Percentiles rank a stretch among this genome's conserved stretches.
phyloP scores from a whole-genome alignment of 257 asterid genomes.

The Jacaranda mimosifolia region DNA sequence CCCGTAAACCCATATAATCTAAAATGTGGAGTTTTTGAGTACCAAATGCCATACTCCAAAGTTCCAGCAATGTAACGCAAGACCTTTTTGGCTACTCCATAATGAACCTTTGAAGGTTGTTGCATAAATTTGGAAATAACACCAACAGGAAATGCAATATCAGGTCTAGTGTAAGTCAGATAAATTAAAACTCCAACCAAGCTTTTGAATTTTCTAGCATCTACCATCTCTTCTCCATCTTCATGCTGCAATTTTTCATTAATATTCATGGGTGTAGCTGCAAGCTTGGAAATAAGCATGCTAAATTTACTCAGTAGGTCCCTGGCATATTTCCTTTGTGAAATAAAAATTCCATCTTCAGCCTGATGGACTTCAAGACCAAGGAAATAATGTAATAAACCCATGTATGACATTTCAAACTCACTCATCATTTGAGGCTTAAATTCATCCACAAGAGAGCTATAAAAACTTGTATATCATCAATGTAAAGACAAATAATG shows the following conservation, averaged over 20 bases:
- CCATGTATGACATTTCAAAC: constrained; percentile 8
- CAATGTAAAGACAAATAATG: background rate
- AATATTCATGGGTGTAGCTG: no score
- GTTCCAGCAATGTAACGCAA: constrained; percentile 23
- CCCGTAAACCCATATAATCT: background rate
- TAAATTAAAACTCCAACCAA: constrained; percentile 4
- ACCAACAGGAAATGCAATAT: constrained; percentile 16
- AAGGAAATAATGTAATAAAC: constrained; percentile 5
- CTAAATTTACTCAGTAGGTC: background rate
- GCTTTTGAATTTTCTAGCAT: background rate
- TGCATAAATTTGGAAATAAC: constrained; percentile 6
- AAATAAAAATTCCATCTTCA: constrained; percentile 17
- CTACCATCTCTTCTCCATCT: no score
- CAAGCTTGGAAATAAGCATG: background rate
- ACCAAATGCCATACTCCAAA: constrained; percentile 11
- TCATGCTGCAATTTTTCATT: no score
- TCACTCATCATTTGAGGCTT: background rate
- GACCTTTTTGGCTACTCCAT: background rate
- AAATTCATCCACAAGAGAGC: background rate
- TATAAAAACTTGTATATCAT: background rate
- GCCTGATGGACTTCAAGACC: constrained; percentile 9
- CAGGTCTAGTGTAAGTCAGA: background rate
- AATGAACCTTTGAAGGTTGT: background rate
- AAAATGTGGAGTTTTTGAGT: background rate
- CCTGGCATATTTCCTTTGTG: background rate